phyloP scores from a whole-genome alignment of 768 basidiomycete species.

The Royoungia palumana region DNA sequence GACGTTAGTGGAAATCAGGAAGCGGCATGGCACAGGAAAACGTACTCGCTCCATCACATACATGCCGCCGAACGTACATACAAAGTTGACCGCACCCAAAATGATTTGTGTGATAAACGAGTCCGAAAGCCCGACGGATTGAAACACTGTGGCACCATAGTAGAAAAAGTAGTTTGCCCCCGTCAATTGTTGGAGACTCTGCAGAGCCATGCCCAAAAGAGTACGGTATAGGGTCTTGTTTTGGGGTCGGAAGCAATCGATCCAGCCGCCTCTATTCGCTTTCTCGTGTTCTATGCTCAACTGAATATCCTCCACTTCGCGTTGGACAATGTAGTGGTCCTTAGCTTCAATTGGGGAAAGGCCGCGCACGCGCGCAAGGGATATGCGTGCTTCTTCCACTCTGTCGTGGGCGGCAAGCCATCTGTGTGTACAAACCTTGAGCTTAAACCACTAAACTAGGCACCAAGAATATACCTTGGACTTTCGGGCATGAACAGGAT shows the following conservation, averaged over 20 bases:
- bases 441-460: background rate
- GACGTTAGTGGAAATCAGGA: background rate
- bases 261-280: slow-evolving; percentile 50
- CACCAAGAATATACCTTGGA: slow-evolving; percentile 37
- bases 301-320: slow-evolving; percentile 55
- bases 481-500: slow-evolving; percentile 72
- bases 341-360: slow-evolving; percentile 39
- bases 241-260: slow-evolving; percentile 58
- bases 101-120: slow-evolving; percentile 74
- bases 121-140: slow-evolving; percentile 62
- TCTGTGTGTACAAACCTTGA: slow-evolving; percentile 23
- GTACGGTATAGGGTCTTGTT: slow-evolving; percentile 66
- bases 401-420: slow-evolving; percentile 55
- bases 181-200: slow-evolving; percentile 70
- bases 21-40: slow-evolving; percentile 1
- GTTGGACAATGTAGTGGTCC: slow-evolving; percentile 40
- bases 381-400: slow-evolving; percentile 45
- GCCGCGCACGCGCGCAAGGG: slow-evolving; percentile 50
- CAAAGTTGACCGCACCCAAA: slow-evolving; percentile 69
- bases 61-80: slow-evolving; percentile 68
- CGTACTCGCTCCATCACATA: slow-evolving; percentile 66
- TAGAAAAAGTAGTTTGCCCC: slow-evolving; percentile 73
- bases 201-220: slow-evolving; percentile 59
- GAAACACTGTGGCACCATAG: slow-evolving; percentile 63
- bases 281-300: slow-evolving; percentile 49